Evolutionary conservation across 371 early-diverging fungal species (phyloP).

Genomic region (Mucor circinelloides): DNA sequence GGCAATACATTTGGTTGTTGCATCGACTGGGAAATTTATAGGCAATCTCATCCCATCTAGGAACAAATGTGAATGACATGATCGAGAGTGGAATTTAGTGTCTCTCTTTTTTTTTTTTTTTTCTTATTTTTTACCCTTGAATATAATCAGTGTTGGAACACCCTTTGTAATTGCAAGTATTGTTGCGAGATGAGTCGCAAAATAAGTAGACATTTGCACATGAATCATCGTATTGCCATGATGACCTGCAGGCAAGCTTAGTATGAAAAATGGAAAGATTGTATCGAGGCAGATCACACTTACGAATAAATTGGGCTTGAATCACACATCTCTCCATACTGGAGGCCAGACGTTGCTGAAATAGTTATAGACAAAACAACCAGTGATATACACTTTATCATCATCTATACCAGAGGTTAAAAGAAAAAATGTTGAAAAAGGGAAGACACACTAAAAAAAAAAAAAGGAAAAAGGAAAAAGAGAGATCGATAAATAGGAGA

Average conservation of each 20-base stretch:
- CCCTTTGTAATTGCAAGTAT: conserved; percentile 45
- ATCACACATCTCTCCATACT: conserved; percentile 36
- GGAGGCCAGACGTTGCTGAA: conserved; percentile 10
- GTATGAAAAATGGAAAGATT: background rate
- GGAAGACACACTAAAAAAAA: too few relatives aligned
- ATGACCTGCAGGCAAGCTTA: conserved; percentile 10
- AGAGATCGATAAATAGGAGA: background rate
- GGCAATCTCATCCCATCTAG: conserved; percentile 34
- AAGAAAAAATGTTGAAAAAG: conserved; percentile 1
- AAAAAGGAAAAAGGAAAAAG: background rate
- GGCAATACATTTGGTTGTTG: conserved; percentile 34
- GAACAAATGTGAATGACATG: background rate
- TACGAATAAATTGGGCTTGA: conserved; percentile 39
- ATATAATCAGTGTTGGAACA: conserved; percentile 49
- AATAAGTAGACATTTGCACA: conserved; percentile 44
- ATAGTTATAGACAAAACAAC: conserved; percentile 1
- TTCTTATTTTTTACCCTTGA: conserved; percentile 39
- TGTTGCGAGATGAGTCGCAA: conserved; percentile 11
- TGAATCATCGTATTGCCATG: conserved; percentile 45
- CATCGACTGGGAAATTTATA: conserved; percentile 40
- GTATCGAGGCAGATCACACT: background rate
- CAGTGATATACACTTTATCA: background rate
- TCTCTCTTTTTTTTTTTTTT: too few relatives aligned
- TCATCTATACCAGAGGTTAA: background rate
- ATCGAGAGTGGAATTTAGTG: too few relatives aligned